Conservation (phyloP, 441 rosid genomes). For the Adansonia gregorii region DNA sequence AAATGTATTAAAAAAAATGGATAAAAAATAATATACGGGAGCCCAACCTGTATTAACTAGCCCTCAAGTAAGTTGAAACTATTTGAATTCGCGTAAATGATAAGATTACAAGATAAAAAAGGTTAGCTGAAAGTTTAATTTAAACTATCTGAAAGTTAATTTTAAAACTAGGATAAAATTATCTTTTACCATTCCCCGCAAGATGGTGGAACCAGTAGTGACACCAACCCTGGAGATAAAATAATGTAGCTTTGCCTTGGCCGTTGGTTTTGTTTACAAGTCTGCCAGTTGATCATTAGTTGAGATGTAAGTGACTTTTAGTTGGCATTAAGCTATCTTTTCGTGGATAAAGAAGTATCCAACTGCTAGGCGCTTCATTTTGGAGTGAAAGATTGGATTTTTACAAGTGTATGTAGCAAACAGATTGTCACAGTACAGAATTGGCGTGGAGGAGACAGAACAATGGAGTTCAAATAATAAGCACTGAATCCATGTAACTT, state of each 20-base stretch:
- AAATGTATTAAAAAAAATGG: no score
- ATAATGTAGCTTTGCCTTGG: neutral
- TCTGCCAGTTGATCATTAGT: neutral
- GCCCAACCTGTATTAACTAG: no score
- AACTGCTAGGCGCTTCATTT: neutral
- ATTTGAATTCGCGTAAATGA: no score
- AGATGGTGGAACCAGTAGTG: neutral
- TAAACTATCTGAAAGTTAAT: no score
- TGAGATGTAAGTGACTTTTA: neutral
- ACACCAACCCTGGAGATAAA: neutral
- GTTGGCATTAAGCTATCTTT: neutral
- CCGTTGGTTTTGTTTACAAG: neutral
- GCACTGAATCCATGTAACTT: neutral
- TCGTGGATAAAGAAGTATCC: neutral
- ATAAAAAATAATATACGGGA: no score
- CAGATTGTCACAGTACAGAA: neutral
- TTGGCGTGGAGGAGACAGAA: no score
- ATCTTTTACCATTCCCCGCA: neutral
- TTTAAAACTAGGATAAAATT: no score
- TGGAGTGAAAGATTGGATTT: neutral
- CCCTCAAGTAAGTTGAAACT: no score
- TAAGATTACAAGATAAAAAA: no score
- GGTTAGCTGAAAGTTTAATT: no score
- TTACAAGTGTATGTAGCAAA: neutral
- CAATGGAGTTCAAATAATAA: neutral